Base-by-base conservation (phyloP, 2,329 filamentous ascomycete genomes). In the Drechslerella coelobrocha region DNA sequence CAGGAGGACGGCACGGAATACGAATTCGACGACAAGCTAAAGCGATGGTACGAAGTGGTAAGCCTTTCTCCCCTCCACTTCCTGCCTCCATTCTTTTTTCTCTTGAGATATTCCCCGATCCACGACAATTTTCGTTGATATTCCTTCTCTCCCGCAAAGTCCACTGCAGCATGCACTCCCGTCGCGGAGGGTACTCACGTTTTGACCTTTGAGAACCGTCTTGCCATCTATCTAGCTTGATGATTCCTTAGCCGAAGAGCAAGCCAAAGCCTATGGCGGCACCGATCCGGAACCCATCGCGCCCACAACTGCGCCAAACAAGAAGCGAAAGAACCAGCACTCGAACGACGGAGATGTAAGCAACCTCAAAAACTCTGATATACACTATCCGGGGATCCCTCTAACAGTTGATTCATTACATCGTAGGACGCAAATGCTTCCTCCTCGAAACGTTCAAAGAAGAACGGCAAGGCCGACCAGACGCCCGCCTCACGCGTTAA, bases 1-100 rank as follows among this genome's bases (percentile, higher is more conserved):
- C 89, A 90, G 63, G 90, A 92, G 51, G 88, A 94, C 77, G 91
- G 91, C 56, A 85, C 86, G 72, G 92, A 96, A 78, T 96, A 88
- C 81, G 89, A 92, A 78, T 97, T 89, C 81, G 88, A 95, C 79
- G 80, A 84, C 53, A 83, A 82, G 54, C 80, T 87, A 74, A 88
- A 86, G 80, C 85, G 86, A 79, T 97, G 92, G 92, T 83, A 91
- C 59, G 88, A 87, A 74, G 82, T 84, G 78, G 85, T 84, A 82
- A 78, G 37, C n/a, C n/a, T n/a, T n/a, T 74, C 74, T 5, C 75
- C 78, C 17, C 39, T 9, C 17, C 14, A 6, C 41, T 5, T 9
- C 4, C 21, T 23, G 8, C 5, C 26, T 21, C 29, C 37, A 17
- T 23, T 19, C 26, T 10, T n/a, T 27, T 19, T 53, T 34, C 5